Conservation (phyloP, 2,329 filamentous ascomycete species). For the Gaeumannomyces sp. region DNA sequence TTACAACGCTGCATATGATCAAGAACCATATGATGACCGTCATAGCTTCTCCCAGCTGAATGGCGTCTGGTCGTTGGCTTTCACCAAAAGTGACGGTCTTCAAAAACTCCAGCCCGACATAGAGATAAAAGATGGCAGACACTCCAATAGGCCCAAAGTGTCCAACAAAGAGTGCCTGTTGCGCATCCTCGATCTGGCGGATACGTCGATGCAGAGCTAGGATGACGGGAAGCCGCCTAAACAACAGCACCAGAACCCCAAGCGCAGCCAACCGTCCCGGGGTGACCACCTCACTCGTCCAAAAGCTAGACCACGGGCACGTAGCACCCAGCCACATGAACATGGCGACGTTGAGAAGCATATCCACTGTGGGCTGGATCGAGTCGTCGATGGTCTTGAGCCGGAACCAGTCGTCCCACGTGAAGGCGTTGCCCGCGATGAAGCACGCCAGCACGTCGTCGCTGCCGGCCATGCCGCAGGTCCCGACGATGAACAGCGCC, state of each 20-base stretch:
- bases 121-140: slow-evolving; percentile 86
- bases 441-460: slow-evolving; percentile 92
- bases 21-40: slow-evolving; percentile 81
- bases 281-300: slow-evolving; percentile 60
- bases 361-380: slow-evolving; percentile 89
- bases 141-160: slow-evolving; percentile 94
- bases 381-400: slow-evolving; percentile 84
- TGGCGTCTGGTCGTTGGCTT: slow-evolving; percentile 47
- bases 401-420: slow-evolving; percentile 92
- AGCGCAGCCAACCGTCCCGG: slow-evolving; percentile 67
- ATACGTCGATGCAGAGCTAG: slow-evolving; percentile 68
- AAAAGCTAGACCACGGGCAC: slow-evolving; percentile 72
- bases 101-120: slow-evolving; percentile 72
- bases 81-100: slow-evolving; percentile 38
- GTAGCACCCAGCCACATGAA: slow-evolving; percentile 90
- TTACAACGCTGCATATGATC: slow-evolving; percentile 73
- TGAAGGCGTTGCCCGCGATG: slow-evolving; percentile 84
- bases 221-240: slow-evolving; percentile 73
- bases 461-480: slow-evolving; percentile 78
- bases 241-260: slow-evolving; percentile 67
- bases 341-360: slow-evolving; percentile 82
- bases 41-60: slow-evolving; percentile 58
- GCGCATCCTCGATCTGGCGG: slow-evolving; percentile 67
- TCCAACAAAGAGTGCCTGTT: slow-evolving; percentile 78
- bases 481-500: slow-evolving; percentile 80